Evolutionary conservation across 441 rosid species (phyloP).

Genomic region (Dalechampia spathulata): DNA sequence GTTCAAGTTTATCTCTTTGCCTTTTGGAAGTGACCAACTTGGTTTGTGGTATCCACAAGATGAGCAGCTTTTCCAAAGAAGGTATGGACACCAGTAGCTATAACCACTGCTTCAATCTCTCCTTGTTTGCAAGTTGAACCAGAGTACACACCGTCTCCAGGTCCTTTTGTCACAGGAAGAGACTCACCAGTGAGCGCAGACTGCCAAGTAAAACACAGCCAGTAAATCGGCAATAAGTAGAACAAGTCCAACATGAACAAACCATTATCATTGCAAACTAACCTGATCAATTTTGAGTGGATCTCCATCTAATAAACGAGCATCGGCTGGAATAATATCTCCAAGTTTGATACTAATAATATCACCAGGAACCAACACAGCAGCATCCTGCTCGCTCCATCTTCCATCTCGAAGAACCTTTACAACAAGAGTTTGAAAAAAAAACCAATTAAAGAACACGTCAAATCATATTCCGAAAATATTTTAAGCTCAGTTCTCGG

Average conservation of each 20-base stretch:
- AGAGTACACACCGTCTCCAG: slow-evolving; percentile 92
- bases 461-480: too few species aligned
- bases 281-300: slow-evolving; percentile 95
- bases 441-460: slow-evolving; percentile 2
- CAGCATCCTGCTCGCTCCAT: slow-evolving; percentile 89
- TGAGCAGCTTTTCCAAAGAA: slow-evolving; percentile 98
- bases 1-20: slow-evolving; percentile 24
- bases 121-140: slow-evolving; percentile 98
- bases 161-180: slow-evolving; percentile 90
- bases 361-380: slow-evolving; percentile 85
- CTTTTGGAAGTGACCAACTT: slow-evolving; percentile 98
- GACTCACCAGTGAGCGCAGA: slow-evolving; percentile 97
- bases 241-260: slow-evolving; percentile 10
- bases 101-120: slow-evolving; percentile 88
- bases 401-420: slow-evolving; percentile 93
- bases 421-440: slow-evolving; percentile 17
- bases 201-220: slow-evolving; percentile 28
- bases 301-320: slow-evolving; percentile 86
- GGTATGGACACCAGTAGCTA: slow-evolving; percentile 93
- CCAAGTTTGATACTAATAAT: slow-evolving; percentile 81
- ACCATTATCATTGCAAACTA: slow-evolving; percentile 1
- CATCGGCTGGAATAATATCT: slow-evolving; percentile 93
- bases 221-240: background rate
- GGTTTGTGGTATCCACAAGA: slow-evolving; percentile 91
- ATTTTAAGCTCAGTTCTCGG: too few species aligned